phyloP scores from a whole-genome alignment of 179 eudicot genomes.

The Actinidia chinensis region DNA sequence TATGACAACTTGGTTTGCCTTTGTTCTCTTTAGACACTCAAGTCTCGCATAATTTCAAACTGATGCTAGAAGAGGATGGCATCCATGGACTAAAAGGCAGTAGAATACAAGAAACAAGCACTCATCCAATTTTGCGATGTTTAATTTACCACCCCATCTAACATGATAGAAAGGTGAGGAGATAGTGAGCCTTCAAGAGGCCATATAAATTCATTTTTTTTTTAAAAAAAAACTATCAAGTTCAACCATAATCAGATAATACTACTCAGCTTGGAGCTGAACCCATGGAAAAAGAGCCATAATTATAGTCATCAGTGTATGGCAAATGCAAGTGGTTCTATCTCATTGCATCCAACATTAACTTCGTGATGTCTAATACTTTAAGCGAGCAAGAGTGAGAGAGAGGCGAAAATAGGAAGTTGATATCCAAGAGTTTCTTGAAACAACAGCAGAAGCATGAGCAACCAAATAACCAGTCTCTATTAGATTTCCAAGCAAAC shows the following conservation, averaged over 20 bases:
- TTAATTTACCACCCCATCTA: no score
- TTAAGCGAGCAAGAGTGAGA: not conserved
- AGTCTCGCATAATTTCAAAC: no score
- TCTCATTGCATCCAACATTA: not conserved
- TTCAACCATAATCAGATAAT: not conserved
- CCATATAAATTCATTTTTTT: not conserved
- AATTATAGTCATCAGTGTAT: not conserved
- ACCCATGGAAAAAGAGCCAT: not conserved
- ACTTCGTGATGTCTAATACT: not conserved
- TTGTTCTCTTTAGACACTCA: no score
- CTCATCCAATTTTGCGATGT: no score
- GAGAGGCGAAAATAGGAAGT: not conserved
- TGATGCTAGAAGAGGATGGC: no score
- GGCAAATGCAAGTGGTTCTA: not conserved
- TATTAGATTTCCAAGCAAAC: conserved; percentile 59
- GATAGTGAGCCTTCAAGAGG: no score
- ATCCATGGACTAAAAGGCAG: no score
- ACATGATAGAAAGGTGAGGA: no score
- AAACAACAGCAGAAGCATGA: conserved; percentile 3
- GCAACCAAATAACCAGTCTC: conserved; percentile 43
- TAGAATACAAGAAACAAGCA: no score
- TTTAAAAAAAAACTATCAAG: not conserved
- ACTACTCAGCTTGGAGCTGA: not conserved
- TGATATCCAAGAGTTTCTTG: not conserved
- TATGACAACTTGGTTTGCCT: no score